A percentile compares a stretch with the other conserved stretches of the same genome.
Conservation (phyloP, 2,329 filamentous ascomycete genomes). For the Microcera coccophila region DNA sequence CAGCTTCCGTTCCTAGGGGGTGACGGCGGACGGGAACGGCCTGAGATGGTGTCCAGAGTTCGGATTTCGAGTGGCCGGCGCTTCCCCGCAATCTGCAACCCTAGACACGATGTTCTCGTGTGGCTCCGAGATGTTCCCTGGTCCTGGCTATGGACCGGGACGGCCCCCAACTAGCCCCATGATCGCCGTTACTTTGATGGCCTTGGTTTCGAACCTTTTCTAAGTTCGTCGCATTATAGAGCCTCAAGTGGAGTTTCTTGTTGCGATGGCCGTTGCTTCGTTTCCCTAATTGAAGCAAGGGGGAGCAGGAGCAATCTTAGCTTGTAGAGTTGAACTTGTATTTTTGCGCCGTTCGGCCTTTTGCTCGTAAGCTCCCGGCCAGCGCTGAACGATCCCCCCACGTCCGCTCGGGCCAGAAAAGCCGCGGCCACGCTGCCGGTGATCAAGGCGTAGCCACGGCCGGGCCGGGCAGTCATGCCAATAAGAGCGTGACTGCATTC, state of each 20-base stretch:
- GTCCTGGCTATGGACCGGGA: slow-evolving; percentile 11
- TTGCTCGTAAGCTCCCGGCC: too few species aligned
- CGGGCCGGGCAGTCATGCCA: slow-evolving; percentile 6
- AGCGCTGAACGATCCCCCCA: too few species aligned
- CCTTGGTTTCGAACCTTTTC: slow-evolving; percentile 12
- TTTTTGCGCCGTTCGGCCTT: too few species aligned
- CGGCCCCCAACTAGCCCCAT: slow-evolving; percentile 16
- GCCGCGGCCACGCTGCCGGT: slow-evolving; percentile 1
- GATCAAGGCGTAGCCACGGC: neutral
- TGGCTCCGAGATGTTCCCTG: slow-evolving; percentile 26
- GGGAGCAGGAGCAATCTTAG: too few species aligned
- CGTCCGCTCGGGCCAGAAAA: neutral
- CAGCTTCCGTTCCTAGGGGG: slow-evolving; percentile 2
- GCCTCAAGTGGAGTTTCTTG: slow-evolving; percentile 28
- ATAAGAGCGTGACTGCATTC: slow-evolving; percentile 15
- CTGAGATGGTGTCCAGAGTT: neutral
- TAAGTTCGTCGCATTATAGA: slow-evolving; percentile 16
- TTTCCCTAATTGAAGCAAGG: too few species aligned
- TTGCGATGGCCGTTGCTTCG: too few species aligned
- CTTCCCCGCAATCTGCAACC: slow-evolving; percentile 22
- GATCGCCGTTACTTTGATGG: slow-evolving; percentile 5
- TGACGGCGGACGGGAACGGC: slow-evolving; percentile 8
- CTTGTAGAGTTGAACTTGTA: too few species aligned
- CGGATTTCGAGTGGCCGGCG: slow-evolving; percentile 9
- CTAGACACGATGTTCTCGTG: slow-evolving; percentile 8